Base-by-base conservation (phyloP, 495 filamentous ascomycete genomes). In the Aspergillus saccharolyticus region DNA sequence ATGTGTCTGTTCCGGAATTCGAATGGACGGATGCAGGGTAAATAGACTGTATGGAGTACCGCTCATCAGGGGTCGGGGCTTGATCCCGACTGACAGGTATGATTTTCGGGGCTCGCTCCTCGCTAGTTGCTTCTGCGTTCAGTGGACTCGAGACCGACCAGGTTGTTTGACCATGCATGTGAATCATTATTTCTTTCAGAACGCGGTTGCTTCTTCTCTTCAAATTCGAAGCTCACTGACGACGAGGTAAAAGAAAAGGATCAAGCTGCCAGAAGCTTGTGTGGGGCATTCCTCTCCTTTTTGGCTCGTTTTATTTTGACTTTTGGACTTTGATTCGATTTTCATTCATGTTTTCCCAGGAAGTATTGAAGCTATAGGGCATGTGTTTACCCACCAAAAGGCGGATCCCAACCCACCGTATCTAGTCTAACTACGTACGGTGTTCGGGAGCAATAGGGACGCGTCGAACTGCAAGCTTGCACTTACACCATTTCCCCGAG, bases 381-480 rank as follows among this genome's bases (percentile, higher is more conserved):
- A 63, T 57, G 28, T 39, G 20, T 56, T 39, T 66, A 63, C 52
- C 60, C 60, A 61, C 60, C 25, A 28, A 24, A 12, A 22, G 54
- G 58, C 63, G 63, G 63, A 63, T 61, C 60, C 57, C 49, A 56
- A 61, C 47, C 58, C 52, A 57, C 59, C 53, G 43, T 43, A 39
- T 12, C 33, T 39, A 50, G 47, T 30, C 47, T 50, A 47, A 19
- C 44, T 19, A 15, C 1, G 19, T 47, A 47, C 44, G 47, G 47
- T 24, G 16, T 28, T 50, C 28, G 47, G 47, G 22, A 50, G 47
- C 33, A 39, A 39, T 47, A 53, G 44, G 49, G 51, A 63, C 28
- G 61, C 54, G 51, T 57, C 60, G 54, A 52, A 50, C 22, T 9
- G 22, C n/a, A n/a, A n/a, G n/a, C 47, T 28, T 50, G 47, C 22